A percentile compares a stretch with the other conserved stretches of the same genome.
phyloP scores from a whole-genome alignment of 345 rosid species.

The Eucalyptus caleyi region DNA sequence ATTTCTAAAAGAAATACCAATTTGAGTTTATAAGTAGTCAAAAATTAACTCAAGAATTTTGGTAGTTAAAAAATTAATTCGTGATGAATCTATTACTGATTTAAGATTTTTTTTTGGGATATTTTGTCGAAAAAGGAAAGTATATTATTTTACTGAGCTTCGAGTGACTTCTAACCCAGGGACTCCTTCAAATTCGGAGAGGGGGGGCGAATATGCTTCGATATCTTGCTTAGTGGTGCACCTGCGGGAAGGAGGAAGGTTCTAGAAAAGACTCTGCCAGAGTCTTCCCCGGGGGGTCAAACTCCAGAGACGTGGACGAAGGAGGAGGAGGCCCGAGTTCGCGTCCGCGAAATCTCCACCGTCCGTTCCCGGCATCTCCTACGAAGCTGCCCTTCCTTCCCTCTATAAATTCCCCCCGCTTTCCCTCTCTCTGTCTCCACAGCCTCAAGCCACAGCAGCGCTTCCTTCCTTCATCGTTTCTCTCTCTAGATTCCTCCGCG shows the following conservation, averaged over 20 bases:
- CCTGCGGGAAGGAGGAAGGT: background rate
- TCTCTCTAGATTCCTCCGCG: background rate
- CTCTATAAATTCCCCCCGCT: background rate
- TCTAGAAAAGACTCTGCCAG: background rate
- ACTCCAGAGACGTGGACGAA: background rate
- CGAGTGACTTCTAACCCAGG: background rate
- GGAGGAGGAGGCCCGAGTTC: background rate
- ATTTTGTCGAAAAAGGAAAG: background rate
- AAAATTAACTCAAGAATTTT: no score
- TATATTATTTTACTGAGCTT: background rate
- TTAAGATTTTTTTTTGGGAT: no score
- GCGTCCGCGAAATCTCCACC: background rate
- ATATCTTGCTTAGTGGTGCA: background rate
- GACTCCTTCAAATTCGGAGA: background rate
- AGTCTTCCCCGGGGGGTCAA: background rate
- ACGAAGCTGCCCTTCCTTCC: background rate
- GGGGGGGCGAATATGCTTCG: background rate
- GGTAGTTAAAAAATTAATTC: no score
- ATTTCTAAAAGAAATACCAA: no score
- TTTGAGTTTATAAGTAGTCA: no score
- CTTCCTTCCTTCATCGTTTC: background rate
- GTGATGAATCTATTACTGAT: fast-evolving
- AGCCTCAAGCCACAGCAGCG: background rate
- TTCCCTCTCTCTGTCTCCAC: background rate
- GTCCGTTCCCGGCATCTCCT: background rate